These are phyloP conservation scores for Trichoderma simmonsii DNA, from an alignment of 2,329 filamentous ascomycete genomes.

Conservation along the genomic window DNA sequence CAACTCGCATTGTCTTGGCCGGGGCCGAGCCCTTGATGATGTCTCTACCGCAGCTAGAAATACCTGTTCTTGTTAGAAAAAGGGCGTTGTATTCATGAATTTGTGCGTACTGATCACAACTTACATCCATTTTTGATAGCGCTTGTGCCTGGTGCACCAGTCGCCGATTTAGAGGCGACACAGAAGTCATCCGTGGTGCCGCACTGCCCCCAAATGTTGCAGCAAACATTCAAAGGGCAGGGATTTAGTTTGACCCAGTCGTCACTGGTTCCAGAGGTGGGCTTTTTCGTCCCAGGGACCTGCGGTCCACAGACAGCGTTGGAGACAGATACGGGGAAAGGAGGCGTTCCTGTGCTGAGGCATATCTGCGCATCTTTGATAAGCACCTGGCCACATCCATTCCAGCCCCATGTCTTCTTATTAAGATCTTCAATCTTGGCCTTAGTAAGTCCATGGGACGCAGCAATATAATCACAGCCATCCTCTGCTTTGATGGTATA, in stretches of 20 bases:
- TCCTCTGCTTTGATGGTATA: constrained; percentile 32
- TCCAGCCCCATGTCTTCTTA: constrained; percentile 39
- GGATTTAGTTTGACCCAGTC: constrained; percentile 41
- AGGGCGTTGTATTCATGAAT: neutral
- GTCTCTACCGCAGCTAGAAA: constrained; percentile 34
- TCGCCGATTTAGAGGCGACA: constrained; percentile 28
- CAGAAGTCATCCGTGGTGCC: constrained; percentile 46
- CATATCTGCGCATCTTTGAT: constrained; percentile 27
- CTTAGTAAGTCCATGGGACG: constrained; percentile 33
- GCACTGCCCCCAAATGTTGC: constrained; percentile 44
- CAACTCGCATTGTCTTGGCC: constrained; percentile 27
- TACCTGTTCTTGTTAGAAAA: constrained; percentile 19
- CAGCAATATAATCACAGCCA: constrained; percentile 36
- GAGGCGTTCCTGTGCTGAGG: constrained; percentile 30
- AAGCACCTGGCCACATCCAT: constrained; percentile 29
- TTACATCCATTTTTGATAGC: constrained; percentile 25
- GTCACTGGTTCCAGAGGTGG: constrained; percentile 28
- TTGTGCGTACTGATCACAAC: neutral
- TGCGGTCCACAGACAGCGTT: constrained; percentile 43
- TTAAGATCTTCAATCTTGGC: constrained; percentile 38
- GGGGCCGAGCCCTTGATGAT: constrained; percentile 30
- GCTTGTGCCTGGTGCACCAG: constrained; percentile 29
- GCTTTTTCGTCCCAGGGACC: constrained; percentile 36
- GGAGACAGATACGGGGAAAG: constrained; percentile 24
- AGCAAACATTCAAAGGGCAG: constrained; percentile 44